Percentiles rank a stretch among this genome's conserved stretches.
Conservation (phyloP, 352 stramenopile species). For the Sclerospora graminicola region DNA sequence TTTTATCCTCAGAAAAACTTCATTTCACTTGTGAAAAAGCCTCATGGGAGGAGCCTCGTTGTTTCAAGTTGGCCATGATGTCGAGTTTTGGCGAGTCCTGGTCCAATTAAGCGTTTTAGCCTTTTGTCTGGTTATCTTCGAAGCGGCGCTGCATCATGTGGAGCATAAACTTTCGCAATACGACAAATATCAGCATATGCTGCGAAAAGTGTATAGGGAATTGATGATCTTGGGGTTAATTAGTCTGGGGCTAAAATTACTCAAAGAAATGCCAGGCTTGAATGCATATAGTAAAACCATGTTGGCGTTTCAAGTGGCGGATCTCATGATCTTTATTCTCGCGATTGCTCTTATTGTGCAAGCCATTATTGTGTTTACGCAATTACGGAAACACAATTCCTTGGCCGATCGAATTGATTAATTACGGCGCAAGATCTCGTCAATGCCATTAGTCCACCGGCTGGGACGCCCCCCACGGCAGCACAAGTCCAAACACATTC, state of each 20-base stretch:
- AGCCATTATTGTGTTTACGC: conserved; percentile 35
- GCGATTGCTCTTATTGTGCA: conserved; percentile 44
- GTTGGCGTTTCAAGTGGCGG: conserved; percentile 41
- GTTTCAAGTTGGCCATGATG: conserved; percentile 42
- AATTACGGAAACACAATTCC: conserved; percentile 27
- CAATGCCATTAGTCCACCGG: conserved; percentile 11
- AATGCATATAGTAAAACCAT: conserved; percentile 23
- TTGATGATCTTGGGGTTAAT: conserved; percentile 53
- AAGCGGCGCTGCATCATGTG: conserved; percentile 32
- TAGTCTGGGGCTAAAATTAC: conserved; percentile 40
- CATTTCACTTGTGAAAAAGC: conserved; percentile 13
- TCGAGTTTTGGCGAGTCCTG: conserved; percentile 48
- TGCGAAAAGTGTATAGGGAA: conserved; percentile 49
- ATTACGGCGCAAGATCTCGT: conserved; percentile 32
- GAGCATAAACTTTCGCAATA: conserved; percentile 37
- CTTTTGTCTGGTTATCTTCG: conserved; percentile 38
- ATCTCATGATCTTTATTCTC: conserved; percentile 47
- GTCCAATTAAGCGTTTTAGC: conserved; percentile 37
- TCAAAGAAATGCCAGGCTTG: conserved; percentile 27
- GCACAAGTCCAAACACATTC: background rate
- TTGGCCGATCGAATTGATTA: conserved; percentile 28
- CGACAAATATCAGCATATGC: conserved; percentile 61
- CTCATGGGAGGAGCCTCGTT: conserved; percentile 26
- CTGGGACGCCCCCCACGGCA: conserved; percentile 1
- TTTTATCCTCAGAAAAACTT: background rate